phyloP scores from a whole-genome alignment of 2,329 filamentous ascomycete genomes.

The Teratosphaeria viscida region DNA sequence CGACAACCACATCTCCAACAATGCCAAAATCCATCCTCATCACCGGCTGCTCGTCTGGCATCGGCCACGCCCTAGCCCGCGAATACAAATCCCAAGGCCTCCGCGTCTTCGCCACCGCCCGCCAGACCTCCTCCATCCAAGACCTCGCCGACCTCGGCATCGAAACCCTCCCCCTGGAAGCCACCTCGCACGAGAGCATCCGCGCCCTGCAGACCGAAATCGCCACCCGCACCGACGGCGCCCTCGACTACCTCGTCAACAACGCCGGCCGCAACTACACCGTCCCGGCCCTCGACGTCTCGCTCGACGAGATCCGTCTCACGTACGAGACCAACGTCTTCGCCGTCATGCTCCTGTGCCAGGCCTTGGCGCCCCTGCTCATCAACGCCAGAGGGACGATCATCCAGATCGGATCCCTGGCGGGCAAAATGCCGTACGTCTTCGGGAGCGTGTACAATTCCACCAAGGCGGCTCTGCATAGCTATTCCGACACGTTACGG shows the following conservation, averaged over 20 bases:
- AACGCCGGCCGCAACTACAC: conserved; percentile 48
- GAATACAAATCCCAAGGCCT: conserved; percentile 46
- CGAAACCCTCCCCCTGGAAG: conserved; percentile 45
- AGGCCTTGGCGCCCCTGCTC: conserved; percentile 46
- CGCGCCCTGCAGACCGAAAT: conserved; percentile 37
- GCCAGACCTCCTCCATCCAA: conserved; percentile 39
- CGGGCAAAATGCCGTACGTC: conserved; percentile 29
- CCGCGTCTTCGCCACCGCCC: conserved; percentile 49
- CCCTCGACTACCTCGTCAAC: conserved; percentile 40
- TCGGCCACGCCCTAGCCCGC: conserved; percentile 48
- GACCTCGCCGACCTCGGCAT: conserved; percentile 42
- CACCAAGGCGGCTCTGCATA: conserved; percentile 49
- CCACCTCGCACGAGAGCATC: conserved; percentile 42
- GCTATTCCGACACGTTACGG: conserved; percentile 47
- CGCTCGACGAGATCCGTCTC: conserved; percentile 36
- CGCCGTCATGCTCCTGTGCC: conserved; percentile 47
- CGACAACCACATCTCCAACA: not conserved
- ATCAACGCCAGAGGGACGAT: conserved; percentile 35
- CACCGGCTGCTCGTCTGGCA: conserved; percentile 41
- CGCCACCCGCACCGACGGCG: conserved; percentile 26
- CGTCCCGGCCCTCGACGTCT: conserved; percentile 43
- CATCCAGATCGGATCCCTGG: conserved; percentile 35
- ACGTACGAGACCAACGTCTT: conserved; percentile 48
- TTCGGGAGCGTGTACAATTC: conserved; percentile 44
- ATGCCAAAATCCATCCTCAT: conserved; percentile 23